Evolutionary conservation across 768 basidiomycete genomes (phyloP), one percentile per base, ranked within the genome.

Genomic region (Naganishia antarctica): DNA sequence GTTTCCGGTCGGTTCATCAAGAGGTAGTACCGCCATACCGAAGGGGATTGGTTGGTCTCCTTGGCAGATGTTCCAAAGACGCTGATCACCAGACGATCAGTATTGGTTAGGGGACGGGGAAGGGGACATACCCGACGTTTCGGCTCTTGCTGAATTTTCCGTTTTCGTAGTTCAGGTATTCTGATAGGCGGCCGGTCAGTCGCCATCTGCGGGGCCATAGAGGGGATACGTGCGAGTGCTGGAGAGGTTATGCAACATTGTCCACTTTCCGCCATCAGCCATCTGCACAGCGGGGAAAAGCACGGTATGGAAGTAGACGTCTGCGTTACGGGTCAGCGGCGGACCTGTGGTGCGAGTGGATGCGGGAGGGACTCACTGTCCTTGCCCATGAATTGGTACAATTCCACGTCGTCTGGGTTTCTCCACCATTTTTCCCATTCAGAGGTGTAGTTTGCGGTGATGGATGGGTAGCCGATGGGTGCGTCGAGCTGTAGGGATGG

Each of bases 331-430:
- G 3, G 61, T 28, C 11, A 53, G 45, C 21, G 41, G 25, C 41
- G 2, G 31, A 5, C 49, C 3, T 8, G n/a, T 28, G 40, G 13
- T 16, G 23, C 40, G 16, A 23, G 5, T 8, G 8, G 34, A n/a
- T 15, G 21, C 15, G 18, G 2, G 13, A 6, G 23, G 7, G 26
- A 70, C 75, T 69, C 51, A 78, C 77, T 97, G 76, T 98, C 94
- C 80, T 99, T 99, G 74, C 96, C 96, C 96, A 99, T 99, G 82
- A 99, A 99, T 78, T 99, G 94, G 80, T 91, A 96, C 57, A 98
- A 81, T 70, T 84, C 82, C 64, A 99, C 92, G 70, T 97, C 82
- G 69, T 90, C 82, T 1, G 87, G 88, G 73, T 93, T 88, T 73
- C 88, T 85, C 96, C 96, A 99, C 96, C 96, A 99, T 76, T 85